Conservation (phyloP, 163 green algal genomes). For the Smithsoniella earleae region DNA sequence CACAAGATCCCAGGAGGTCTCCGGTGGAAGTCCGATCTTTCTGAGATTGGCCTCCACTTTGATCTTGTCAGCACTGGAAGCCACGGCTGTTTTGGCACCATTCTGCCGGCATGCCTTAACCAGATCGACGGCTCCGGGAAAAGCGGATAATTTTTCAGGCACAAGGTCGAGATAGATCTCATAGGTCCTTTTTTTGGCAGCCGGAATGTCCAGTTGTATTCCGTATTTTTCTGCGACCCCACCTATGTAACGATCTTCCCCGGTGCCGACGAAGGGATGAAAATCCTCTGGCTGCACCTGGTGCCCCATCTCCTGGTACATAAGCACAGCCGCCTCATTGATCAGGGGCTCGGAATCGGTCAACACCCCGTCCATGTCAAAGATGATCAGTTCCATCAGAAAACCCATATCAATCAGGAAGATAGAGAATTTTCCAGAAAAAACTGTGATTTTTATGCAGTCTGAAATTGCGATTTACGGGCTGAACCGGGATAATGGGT, state of each 20-base stretch:
- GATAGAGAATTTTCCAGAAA: no score
- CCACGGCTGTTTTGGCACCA: conserved; percentile 57
- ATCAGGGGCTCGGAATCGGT: no score
- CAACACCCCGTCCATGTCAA: conserved; percentile 65
- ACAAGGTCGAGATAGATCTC: conserved; percentile 52
- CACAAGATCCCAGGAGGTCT: conserved; percentile 16
- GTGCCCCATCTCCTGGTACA: no score
- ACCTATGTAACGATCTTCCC: conserved; percentile 56
- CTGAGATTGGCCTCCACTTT: conserved; percentile 45
- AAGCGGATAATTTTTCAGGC: conserved; percentile 24
- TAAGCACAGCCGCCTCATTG: no score
- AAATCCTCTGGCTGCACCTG: conserved; percentile 63
- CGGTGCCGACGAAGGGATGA: conserved; percentile 55
- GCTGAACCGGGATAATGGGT: no score
- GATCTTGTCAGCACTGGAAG: conserved; percentile 59
- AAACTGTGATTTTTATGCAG: no score
- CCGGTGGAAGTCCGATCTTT: background rate
- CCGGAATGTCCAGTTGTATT: conserved; percentile 45
- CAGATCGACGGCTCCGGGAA: conserved; percentile 44
- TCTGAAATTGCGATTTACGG: no score
- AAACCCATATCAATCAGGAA: no score
- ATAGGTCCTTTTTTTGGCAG: conserved; percentile 59
- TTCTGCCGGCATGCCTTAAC: conserved; percentile 46
- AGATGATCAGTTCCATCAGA: conserved; percentile 52
- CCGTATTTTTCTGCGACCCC: conserved; percentile 58